Evolutionary conservation across 257 asterid genomes (phyloP).

Genomic region (Solanum megistacrolobum): DNA sequence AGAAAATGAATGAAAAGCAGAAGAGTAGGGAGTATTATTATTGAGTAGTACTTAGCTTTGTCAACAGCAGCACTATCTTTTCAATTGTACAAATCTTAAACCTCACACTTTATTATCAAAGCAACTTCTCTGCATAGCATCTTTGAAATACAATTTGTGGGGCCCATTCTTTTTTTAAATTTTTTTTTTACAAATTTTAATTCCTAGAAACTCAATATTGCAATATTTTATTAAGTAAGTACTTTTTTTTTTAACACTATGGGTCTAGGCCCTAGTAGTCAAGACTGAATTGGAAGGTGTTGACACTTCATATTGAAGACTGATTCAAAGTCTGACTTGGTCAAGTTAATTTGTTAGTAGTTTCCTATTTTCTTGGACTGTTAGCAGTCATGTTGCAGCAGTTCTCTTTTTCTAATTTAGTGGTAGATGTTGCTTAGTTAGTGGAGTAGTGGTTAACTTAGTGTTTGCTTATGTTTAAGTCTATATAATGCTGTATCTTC

Average conservation of each 20-base stretch:
- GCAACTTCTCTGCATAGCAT: conserved; percentile 4
- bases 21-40: background rate
- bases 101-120: conserved; percentile 11
- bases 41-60: conserved; percentile 1
- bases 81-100: conserved; percentile 8
- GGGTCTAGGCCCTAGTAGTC: background rate
- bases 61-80: background rate
- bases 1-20: background rate
- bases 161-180: too few relatives aligned
- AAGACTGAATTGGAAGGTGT: background rate
- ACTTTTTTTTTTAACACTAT: too few relatives aligned
- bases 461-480: too few relatives aligned
- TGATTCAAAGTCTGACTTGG: too few relatives aligned
- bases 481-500: too few relatives aligned
- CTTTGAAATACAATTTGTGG: background rate
- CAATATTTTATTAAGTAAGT: background rate
- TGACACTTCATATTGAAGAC: background rate
- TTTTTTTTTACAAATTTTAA: background rate
- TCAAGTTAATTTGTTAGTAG: too few relatives aligned
- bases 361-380: too few relatives aligned
- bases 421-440: too few relatives aligned
- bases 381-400: too few relatives aligned
- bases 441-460: too few relatives aligned
- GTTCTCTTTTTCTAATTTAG: too few relatives aligned
- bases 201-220: background rate